A percentile compares a stretch with the other conserved stretches of the same genome.
These are phyloP conservation scores for Buddleja alternifolia DNA, from an alignment of 257 asterid species.

Conservation along the genomic window DNA sequence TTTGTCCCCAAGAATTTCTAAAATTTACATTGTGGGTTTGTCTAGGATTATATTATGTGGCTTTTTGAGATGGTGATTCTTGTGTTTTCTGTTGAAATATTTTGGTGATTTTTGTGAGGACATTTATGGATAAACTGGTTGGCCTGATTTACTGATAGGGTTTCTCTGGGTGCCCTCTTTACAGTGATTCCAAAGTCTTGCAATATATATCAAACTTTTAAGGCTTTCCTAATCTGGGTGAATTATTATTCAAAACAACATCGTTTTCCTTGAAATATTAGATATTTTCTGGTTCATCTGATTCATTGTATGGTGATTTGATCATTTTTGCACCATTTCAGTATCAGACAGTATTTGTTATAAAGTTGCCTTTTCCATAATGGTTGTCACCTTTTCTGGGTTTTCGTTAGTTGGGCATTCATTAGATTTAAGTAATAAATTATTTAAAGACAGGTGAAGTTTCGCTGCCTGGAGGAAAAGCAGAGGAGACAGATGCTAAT, in stretches of 20 bases:
- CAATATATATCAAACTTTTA: background rate
- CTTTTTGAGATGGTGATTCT: no score
- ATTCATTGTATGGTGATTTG: background rate
- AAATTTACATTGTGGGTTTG: background rate
- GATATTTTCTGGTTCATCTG: constrained; percentile 8
- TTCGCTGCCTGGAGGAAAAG: constrained; percentile 93
- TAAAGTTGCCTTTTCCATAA: background rate
- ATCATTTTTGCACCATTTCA: no score
- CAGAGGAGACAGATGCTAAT: constrained; percentile 75
- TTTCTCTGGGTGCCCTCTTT: no score
- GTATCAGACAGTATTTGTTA: no score
- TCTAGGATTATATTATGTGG: background rate
- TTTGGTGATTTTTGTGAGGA: no score
- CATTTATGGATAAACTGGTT: no score
- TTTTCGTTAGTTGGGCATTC: background rate
- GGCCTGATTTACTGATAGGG: no score
- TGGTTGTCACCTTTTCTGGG: background rate
- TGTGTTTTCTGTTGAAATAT: no score
- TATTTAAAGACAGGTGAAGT: constrained; percentile 74
- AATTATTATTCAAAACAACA: no score
- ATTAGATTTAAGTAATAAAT: constrained; percentile 1
- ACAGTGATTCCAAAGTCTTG: background rate
- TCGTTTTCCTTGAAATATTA: background rate
- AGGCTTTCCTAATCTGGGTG: background rate
- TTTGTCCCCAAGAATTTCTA: background rate